Evolutionary conservation across 768 basidiomycete species (phyloP), one percentile per base, ranked within the genome.

Genomic region (Pisolithus albus): DNA sequence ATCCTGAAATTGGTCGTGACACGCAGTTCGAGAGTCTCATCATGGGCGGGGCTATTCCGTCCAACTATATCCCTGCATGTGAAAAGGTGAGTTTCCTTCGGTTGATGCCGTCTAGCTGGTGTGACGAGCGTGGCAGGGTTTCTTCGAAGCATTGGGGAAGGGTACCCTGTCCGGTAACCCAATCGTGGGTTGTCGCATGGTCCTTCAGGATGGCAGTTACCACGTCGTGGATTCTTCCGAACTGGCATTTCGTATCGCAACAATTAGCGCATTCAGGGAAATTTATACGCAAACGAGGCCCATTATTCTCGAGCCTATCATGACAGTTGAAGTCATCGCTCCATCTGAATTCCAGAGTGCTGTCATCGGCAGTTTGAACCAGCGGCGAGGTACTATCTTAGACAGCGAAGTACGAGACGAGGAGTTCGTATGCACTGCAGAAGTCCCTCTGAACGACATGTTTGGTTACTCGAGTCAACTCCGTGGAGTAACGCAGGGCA

Each of bases 341-440:
- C 96, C 96, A 2, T 76, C 81, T 11, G 96, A 99, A 64, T 99
- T 98, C 79, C 96, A 99, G 68, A 87, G 88, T 78, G 65, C 79
- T 52, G 96, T 99, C 51, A 96, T 98, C 62, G 94, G 95, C 28
- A 91, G 91, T 10, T 70, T 99, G 58, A 99, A 96, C 66, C 81
- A 86, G 47, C 82, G 96, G 26, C 83, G 92, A 43, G 96, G 96
- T 5, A 92, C 89, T 2, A 96, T 99, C 62, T 74, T 94, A 39
- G 95, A 97, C 61, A 95, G 89, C 59, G 96, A 98, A 70, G 87
- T 95, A 30, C 84, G 95, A 40, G 94, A 96, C 58, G 96, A 98
- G 59, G 95, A 99, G 70, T 98, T 99, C 64, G 92, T 90, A 5
- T 80, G 86, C 50, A 76, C 80, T 26, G 92, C 92, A 19, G 95